Evolutionary conservation across 306 rosid species (phyloP), one percentile per base, ranked within the genome.

Genomic region (Castanea sativa): DNA sequence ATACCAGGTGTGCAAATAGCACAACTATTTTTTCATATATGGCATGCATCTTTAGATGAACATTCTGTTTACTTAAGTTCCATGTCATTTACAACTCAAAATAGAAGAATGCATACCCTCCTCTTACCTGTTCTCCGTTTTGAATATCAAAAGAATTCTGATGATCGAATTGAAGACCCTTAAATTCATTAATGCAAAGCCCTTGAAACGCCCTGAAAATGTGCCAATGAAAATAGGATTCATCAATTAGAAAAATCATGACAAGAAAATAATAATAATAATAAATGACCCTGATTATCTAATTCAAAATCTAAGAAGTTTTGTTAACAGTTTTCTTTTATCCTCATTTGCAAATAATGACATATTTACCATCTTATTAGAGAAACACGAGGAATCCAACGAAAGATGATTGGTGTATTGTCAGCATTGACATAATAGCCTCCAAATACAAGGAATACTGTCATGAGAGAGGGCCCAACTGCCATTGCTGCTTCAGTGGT

Each of bases 401-500:
- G 92, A 74, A 95, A 95, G 91, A 95, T 83, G 69, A 92, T 84
- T 64, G 99, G 99, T 6, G 99, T 87, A 81, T 92, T 95, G 70
- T 91, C 92, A 64, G 93, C 91, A 84, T 91, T 95, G 78, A 90
- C 92, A 79, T 87, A 92, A 88, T 91, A 95, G 71, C 98, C 98
- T 79, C 99, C 99, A 89, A 95, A 95, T 68, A 95, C 96, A 11
- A 92, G 83, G 73, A 95, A 95, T 80, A 90, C 92, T 5, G 99
- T 92, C 99, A 95, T 91, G 60, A 95, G 92, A 75, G 98, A 91
- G 38, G 97, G 99, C 20, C 97, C 99, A 76, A 95, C 97, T 23
- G 93, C 97, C 95, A 94, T 86, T 67, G 97, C 97, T 73, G 99
- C 97, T 90, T 94, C 97, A 59, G 95, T 90, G 74, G 88, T 92